These are phyloP conservation scores for Elaeagnus macrophylla DNA, from an alignment of 306 rosid genomes.

Conservation along the genomic window DNA sequence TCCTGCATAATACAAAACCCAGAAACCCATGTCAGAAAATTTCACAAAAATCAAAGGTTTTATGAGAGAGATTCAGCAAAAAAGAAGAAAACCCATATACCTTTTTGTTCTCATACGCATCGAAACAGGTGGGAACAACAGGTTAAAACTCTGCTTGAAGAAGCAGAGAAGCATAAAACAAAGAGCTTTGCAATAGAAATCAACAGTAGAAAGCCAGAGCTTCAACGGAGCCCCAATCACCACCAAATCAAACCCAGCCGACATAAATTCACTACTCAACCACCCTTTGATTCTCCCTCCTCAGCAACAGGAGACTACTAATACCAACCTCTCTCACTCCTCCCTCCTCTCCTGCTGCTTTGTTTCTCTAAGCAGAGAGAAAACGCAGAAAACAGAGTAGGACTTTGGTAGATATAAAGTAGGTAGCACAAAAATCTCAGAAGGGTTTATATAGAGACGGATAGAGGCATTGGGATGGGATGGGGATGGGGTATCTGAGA, in stretches of 20 bases:
- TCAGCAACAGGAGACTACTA: not conserved
- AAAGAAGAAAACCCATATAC: conserved; percentile 19
- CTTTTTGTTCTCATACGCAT: conserved; percentile 85
- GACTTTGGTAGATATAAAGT: not conserved
- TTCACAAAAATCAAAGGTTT: not conserved
- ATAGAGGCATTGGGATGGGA: too few species aligned
- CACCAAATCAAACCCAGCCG: conserved; percentile 59
- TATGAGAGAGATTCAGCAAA: not conserved
- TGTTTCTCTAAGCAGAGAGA: not conserved
- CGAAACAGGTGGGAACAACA: conserved; percentile 37
- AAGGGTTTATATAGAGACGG: conserved; percentile 4
- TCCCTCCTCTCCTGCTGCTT: conserved; percentile 4
- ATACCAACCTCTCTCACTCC: conserved; percentile 1
- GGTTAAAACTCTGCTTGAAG: conserved; percentile 30
- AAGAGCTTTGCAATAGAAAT: not conserved
- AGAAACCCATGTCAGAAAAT: not conserved
- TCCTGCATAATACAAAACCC: conserved; percentile 38
- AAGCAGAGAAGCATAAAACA: conserved; percentile 34
- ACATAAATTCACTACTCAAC: conserved; percentile 55
- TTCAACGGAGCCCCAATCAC: conserved; percentile 54
- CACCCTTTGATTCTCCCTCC: conserved; percentile 21
- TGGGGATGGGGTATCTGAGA: conserved; percentile 8
- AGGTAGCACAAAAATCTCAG: not conserved
- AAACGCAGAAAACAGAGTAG: not conserved
- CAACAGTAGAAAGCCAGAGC: conserved; percentile 33